A percentile compares a stretch with the other conserved stretches of the same genome.
These are phyloP conservation scores for Fragilaria crotonensis DNA, from an alignment of 108 stramenopile species.

Conservation along the genomic window DNA sequence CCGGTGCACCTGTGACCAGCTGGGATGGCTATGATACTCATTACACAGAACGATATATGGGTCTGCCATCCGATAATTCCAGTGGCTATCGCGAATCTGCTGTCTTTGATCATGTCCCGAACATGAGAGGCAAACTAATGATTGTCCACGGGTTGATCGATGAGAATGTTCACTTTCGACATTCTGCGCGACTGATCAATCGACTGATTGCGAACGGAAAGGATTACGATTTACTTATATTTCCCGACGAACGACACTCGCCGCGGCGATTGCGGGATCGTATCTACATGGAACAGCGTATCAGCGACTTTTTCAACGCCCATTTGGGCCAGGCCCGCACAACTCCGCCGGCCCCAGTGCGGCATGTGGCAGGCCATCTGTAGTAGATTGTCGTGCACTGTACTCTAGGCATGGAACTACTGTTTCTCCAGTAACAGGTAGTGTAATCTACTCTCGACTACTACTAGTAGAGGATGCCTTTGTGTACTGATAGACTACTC, in stretches of 20 bases:
- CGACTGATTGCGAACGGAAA: conserved; percentile 71
- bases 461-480: too few species aligned
- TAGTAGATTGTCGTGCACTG: too few species aligned
- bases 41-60: conserved; percentile 97
- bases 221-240: conserved; percentile 79
- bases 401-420: too few species aligned
- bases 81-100: conserved; percentile 63
- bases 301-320: conserved; percentile 16
- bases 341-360: background rate
- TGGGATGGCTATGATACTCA: conserved; percentile 96
- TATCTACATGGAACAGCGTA: conserved; percentile 75
- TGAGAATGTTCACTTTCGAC: conserved; percentile 94
- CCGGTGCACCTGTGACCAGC: conserved; percentile 93
- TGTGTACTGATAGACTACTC: too few species aligned
- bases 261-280: conserved; percentile 79
- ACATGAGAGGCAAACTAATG: conserved; percentile 76
- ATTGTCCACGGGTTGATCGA: conserved; percentile 92
- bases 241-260: conserved; percentile 89
- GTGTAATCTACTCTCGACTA: too few species aligned
- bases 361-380: background rate
- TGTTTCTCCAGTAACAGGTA: too few species aligned
- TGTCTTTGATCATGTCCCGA: conserved; percentile 61
- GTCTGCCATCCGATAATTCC: conserved; percentile 62
- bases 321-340: conserved; percentile 1
- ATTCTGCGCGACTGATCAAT: conserved; percentile 85